These are phyloP conservation scores for Sugiyamaella americana DNA, from an alignment of 805 yeast genomes.

Conservation along the genomic window DNA sequence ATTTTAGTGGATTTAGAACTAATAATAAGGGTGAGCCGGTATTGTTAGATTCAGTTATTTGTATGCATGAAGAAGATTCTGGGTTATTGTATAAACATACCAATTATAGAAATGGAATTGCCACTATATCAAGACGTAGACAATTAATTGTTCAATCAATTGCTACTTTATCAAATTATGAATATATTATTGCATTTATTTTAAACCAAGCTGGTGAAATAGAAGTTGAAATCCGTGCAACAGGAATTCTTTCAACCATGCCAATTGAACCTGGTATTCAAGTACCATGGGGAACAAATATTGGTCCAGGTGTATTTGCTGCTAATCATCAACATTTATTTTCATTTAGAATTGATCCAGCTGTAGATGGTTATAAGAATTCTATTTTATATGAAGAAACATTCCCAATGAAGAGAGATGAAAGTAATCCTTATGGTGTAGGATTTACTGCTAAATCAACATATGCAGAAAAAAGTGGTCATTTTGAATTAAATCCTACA, in stretches of 20 bases:
- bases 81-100: slow-evolving; percentile 76
- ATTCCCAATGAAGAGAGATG: slow-evolving; percentile 47
- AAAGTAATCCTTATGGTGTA: slow-evolving; percentile 72
- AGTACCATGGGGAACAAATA: slow-evolving; percentile 76
- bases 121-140: slow-evolving; percentile 71
- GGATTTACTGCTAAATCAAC: slow-evolving; percentile 57
- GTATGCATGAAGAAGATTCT: slow-evolving; percentile 84
- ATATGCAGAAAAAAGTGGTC: slow-evolving; percentile 29
- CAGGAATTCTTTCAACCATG: slow-evolving; percentile 77
- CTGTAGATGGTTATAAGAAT: slow-evolving; percentile 75
- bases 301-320: slow-evolving; percentile 75
- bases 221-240: slow-evolving; percentile 69
- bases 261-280: slow-evolving; percentile 56
- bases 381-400: slow-evolving; percentile 63
- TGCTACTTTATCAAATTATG: slow-evolving; percentile 83
- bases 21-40: slow-evolving; percentile 63
- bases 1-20: slow-evolving; percentile 71
- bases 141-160: slow-evolving; percentile 70
- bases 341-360: slow-evolving; percentile 70
- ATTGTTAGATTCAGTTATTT: slow-evolving; percentile 68
- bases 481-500: slow-evolving; percentile 21
- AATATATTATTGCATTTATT: slow-evolving; percentile 77
- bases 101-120: slow-evolving; percentile 74
- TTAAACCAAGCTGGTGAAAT: slow-evolving; percentile 81
- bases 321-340: slow-evolving; percentile 85